Evolutionary conservation across 2,329 filamentous ascomycete species (phyloP).

Genomic region (Pseudophaeomoniella oleicola): DNA sequence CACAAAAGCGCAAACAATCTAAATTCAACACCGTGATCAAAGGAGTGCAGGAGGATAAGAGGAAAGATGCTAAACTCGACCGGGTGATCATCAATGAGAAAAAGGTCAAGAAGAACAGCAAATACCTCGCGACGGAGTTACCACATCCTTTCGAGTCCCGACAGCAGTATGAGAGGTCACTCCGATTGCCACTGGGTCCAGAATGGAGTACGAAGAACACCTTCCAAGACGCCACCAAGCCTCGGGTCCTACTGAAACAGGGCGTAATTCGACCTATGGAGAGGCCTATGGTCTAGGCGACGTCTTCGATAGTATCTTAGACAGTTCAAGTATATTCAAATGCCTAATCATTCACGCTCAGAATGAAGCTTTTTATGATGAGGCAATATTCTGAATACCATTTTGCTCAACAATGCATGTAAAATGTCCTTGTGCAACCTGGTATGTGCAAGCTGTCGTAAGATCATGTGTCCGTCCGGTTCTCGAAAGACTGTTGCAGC

Average conservation of each 20-base stretch:
- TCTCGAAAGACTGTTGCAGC: too few species aligned
- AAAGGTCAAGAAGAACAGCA: conserved; percentile 75
- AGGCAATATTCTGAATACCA: too few species aligned
- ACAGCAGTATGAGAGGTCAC: conserved; percentile 53
- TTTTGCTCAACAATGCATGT: too few species aligned
- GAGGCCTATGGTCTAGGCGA: conserved; percentile 46
- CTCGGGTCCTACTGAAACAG: conserved; percentile 77
- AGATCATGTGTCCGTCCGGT: too few species aligned
- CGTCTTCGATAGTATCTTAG: too few species aligned
- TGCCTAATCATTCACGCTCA: too few species aligned
- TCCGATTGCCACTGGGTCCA: conserved; percentile 74
- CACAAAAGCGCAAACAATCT: conserved; percentile 38
- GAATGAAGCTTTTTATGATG: too few species aligned
- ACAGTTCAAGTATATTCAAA: too few species aligned
- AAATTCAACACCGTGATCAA: conserved; percentile 33
- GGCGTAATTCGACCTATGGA: conserved; percentile 79
- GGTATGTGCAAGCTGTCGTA: too few species aligned
- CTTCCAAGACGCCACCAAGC: conserved; percentile 80
- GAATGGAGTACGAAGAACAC: conserved; percentile 97
- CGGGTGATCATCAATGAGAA: conserved; percentile 90
- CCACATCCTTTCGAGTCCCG: conserved; percentile 82
- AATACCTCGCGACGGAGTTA: conserved; percentile 69
- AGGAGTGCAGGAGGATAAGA: conserved; percentile 60
- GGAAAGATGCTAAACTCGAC: conserved; percentile 69
- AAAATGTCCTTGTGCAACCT: too few species aligned